Conservation (phyloP, 2,329 filamentous ascomycete genomes). For the Fusarium praegraminearum region DNA sequence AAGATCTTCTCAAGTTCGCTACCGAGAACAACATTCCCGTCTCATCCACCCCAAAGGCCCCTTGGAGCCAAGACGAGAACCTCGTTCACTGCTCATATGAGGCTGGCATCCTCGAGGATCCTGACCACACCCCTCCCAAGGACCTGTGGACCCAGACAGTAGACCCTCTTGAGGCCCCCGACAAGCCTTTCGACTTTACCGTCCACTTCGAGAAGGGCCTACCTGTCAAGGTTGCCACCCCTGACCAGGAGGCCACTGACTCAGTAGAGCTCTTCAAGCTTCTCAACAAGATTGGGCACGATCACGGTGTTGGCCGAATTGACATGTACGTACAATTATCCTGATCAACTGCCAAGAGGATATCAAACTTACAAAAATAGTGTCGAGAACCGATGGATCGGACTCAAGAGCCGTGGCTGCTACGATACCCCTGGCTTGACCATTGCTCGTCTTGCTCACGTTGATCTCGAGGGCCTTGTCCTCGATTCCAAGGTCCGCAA, state of each 20-base stretch:
- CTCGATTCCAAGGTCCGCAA: slow-evolving; percentile 66
- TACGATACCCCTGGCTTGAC: slow-evolving; percentile 34
- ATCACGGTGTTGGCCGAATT: slow-evolving; percentile 75
- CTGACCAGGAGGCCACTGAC: slow-evolving; percentile 69
- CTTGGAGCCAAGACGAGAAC: slow-evolving; percentile 67
- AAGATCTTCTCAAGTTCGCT: slow-evolving; percentile 66
- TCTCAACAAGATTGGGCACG: slow-evolving; percentile 72
- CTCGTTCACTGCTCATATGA: slow-evolving; percentile 39
- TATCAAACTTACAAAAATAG: slow-evolving; percentile 6
- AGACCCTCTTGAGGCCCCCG: slow-evolving; percentile 72
- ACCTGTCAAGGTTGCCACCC: slow-evolving; percentile 71
- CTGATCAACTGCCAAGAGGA: no score
- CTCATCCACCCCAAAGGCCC: slow-evolving; percentile 77
- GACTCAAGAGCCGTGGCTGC: slow-evolving; percentile 57
- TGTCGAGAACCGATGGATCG: slow-evolving; percentile 60
- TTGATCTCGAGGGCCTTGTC: slow-evolving; percentile 66
- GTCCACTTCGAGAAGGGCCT: slow-evolving; percentile 76
- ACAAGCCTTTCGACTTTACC: slow-evolving; percentile 73
- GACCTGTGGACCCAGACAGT: slow-evolving; percentile 78
- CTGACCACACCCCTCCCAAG: slow-evolving; percentile 69
- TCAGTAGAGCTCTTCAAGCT: slow-evolving; percentile 74
- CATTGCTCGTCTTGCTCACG: slow-evolving; percentile 48
- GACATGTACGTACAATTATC: slow-evolving; percentile 51
- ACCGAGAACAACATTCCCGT: slow-evolving; percentile 75
- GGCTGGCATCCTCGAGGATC: slow-evolving; percentile 58